Base-by-base conservation (phyloP, 2,329 filamentous ascomycete species). In the Fusarium sp. region DNA sequence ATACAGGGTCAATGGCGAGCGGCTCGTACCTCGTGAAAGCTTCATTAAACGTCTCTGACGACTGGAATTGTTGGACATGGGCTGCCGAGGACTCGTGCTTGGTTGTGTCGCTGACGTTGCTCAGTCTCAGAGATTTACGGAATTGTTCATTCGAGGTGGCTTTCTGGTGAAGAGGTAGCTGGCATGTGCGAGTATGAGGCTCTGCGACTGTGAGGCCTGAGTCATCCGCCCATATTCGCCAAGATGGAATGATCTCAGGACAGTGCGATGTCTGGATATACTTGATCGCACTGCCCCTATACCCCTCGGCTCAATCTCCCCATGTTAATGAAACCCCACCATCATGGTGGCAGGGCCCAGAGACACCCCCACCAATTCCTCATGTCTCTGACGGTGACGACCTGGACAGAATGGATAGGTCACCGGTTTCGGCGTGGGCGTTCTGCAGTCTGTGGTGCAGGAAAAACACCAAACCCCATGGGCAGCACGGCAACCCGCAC, bases 21-120 rank as follows among this genome's bases (percentile, higher is more conserved):
- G 42, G 13, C n/a, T 45, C 18, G 36, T 18, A 42, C 38, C n/a
- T 42, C 38, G 38, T 50, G 14, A 50, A 65, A 57, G 29, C 54
- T 27, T 64, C 54, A 66, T 67, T 67, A 29, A 61, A 60, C 52
- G 31, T 69, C 62, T 57, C 38, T 47, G 38, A 60, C 18, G 63
- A 61, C 73, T 76, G 75, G 75, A 77, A 74, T 77, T 71, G 62
- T 64, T 74, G 70, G 65, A 71, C 63, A 63, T 73, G 66, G 74
- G 61, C 54, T 75, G 59, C 52, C 25, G 62, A 66, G 47, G 54
- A 45, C 61, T 74, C 70, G 70, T 65, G 60, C 67, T 70, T 52
- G 50, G 47, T 42, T 57, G 45, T 50, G 60, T 63, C 50, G 66
- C 66, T 71, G 69, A 65, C 63, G 63, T 69, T 71, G 63, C 62